Base-by-base conservation (phyloP, 148 eudicot genomes). In the Chenopodium album region DNA sequence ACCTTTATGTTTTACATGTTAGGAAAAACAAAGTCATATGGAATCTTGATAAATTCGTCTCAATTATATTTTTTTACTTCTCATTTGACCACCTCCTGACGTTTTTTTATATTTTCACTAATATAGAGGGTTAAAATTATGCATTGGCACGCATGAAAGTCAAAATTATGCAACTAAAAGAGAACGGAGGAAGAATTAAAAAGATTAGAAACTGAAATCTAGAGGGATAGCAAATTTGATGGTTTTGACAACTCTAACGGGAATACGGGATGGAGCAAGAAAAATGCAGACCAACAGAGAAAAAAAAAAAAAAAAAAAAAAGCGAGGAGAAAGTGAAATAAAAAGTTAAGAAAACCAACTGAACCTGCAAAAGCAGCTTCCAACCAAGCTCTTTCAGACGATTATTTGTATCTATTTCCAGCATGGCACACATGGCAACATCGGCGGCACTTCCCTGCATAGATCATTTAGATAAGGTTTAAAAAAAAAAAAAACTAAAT, bases 371-470 rank as follows among this genome's bases (percentile, higher is more conserved):
- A 86, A 96, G 93, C 46, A 96, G 89, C 82, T 70, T 92, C 98
- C 97, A 96, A 37, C 99, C 99, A 65, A 96, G 95, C 81, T 92
- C 92, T 89, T 85, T 91, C 68, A 96, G 82, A 26, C 91, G 94
- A 8, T 72, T 79, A 75, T 92, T 94, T 84, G 85, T 86, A 54
- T 87, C 85, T 70, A 96, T 96, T 85, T 91, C 94, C 81, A 96
- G 88, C 99, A 96, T 96, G 81, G 97, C 99, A 79, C 99, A 96
- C 99, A 94, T 96, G 72, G 99, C 99, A 47, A 96, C 99, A 89
- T 96, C 99, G 79, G 99, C 99, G 76, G 97, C 99, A 82, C 99
- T 95, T 76, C 99, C 99, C 99, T 95, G 90, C 73, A 71, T 23
- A 46, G 37, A 41, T 47, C 73, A 80, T 77, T 75, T 62, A 32